Base-by-base conservation (phyloP, 768 basidiomycete genomes). In the Agrocybe pediades region DNA sequence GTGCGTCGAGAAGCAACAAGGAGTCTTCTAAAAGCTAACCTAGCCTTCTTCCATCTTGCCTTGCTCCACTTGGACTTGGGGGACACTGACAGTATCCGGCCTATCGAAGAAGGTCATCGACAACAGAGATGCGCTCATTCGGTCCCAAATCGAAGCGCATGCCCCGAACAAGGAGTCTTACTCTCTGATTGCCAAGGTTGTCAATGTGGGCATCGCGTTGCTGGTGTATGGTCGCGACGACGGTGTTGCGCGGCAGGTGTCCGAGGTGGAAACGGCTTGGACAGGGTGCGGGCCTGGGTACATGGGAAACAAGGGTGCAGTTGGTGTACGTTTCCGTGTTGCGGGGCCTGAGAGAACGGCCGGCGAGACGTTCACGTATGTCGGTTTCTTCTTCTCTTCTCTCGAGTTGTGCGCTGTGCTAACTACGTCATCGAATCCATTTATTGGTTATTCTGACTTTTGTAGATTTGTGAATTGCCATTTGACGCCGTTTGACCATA, bases 301-400 rank as follows among this genome's bases (percentile, higher is more conserved):
- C 60, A 90, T 97, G 90, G 92, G 91, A 6, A 97, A 99, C 74
- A 98, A 98, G 71, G 94, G 93, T 23, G 95, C 92, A 0, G 94
- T 97, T 2, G 95, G 90, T 13, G 78, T 94, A 39, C 80, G 95
- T 36, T 87, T 98, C 68, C 83, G 88, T 45, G 77, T 95, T 19
- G 70, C 77, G n/a, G 76, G 74, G 8, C 68, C 72, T 25, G 82
- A 83, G 25, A 81, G 79, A 7, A 70, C 74, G 42, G 67, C 71
- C 2, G 91, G 90, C 53, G 93, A 96, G 67, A 81, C 80, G 8
- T 92, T 85, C 74, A 95, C 93, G 93, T 95, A 73, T 66, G 90
- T 80, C 44, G 51, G n/a, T n/a, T n/a, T n/a, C 33, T n/a, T 11
- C 33, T 36, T 15, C 33, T 19, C 49, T 49, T 16, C 17, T 53